Evolutionary conservation across 2,329 filamentous ascomycete species (phyloP), one percentile per base, ranked within the genome.

Genomic region (Fusarium tjaetaba): DNA sequence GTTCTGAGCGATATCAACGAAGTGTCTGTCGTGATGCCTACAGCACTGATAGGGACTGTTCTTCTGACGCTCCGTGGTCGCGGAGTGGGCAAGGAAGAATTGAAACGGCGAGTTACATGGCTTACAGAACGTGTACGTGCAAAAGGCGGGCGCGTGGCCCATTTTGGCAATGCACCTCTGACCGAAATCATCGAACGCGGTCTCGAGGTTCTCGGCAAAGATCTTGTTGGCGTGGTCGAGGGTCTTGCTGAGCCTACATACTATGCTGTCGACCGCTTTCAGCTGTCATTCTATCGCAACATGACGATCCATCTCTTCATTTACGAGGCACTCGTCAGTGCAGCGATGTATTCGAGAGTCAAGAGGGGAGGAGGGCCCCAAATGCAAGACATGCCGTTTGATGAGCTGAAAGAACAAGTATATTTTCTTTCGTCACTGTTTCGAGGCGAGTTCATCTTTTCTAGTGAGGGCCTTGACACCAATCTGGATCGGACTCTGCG

Each of bases 241-340:
- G 94, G 92, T 1, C 84, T 99, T 10, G 93, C 93, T 0, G 96
- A 99, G 80, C 94, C 94, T 24, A 98, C 96, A 0, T 98, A 94
- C 82, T 97, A 94, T 78, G 96, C 96, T 9, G 95, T 98, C 43
- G 96, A 99, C 81, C 90, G 95, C 60, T 99, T 99, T 85, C 96
- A 99, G 80, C 88, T 99, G 15, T 97, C 95, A 1, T 99, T 99
- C 82, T 99, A 99, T 84, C 92, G 96, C 59, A 99, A 99, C 82
- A 98, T 98, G 96, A 98, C 96, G 0, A 99, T 99, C 70, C 96
- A 99, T 80, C 88, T 99, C 10, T 99, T 99, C 82, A 96, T 99
- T 65, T 93, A 94, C 5, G 95, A 98, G 80, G 93, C 96, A 0
- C 86, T 99, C 9, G 94, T 98, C 28, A 96, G 94, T 70, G 94